Evolutionary conservation across 805 yeast genomes (phyloP).

Genomic region (Zygoascus ofunaensis): DNA sequence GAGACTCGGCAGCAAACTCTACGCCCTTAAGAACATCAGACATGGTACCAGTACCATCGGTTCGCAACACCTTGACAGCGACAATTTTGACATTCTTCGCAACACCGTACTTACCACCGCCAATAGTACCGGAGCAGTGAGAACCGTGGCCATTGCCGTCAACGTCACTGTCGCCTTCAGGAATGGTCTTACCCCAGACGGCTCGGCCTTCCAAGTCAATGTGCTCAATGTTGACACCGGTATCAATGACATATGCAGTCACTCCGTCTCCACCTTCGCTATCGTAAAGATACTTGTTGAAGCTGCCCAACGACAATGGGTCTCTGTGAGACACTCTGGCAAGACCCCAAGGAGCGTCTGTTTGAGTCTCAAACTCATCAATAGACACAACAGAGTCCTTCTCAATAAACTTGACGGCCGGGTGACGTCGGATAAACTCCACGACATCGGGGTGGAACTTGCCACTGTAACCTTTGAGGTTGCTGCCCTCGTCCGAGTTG

Average conservation of each 20-base stretch:
- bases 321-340: slow-evolving; percentile 62
- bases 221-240: slow-evolving; percentile 53
- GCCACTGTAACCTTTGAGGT: slow-evolving; percentile 76
- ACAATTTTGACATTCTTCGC: slow-evolving; percentile 51
- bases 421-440: slow-evolving; percentile 56
- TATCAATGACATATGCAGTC: slow-evolving; percentile 70
- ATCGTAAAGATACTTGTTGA: slow-evolving; percentile 53
- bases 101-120: slow-evolving; percentile 47
- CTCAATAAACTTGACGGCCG: slow-evolving; percentile 52
- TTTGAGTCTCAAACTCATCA: slow-evolving; percentile 40
- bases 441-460: slow-evolving; percentile 67
- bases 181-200: slow-evolving; percentile 50
- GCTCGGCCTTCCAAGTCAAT: slow-evolving; percentile 55
- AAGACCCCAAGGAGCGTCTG: slow-evolving; percentile 68
- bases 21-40: slow-evolving; percentile 56
- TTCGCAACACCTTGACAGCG: slow-evolving; percentile 53
- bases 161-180: slow-evolving; percentile 37
- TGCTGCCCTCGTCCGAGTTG: slow-evolving; percentile 28
- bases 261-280: slow-evolving; percentile 55
- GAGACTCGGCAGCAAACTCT: slow-evolving; percentile 48
- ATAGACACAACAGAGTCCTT: slow-evolving; percentile 48
- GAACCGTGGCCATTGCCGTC: slow-evolving; percentile 60
- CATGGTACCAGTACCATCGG: slow-evolving; percentile 51
- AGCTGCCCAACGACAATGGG: slow-evolving; percentile 48
- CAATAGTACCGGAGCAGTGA: slow-evolving; percentile 61